Conservation (phyloP, 2,329 filamentous ascomycete genomes). For the Colletotrichum sp. region DNA sequence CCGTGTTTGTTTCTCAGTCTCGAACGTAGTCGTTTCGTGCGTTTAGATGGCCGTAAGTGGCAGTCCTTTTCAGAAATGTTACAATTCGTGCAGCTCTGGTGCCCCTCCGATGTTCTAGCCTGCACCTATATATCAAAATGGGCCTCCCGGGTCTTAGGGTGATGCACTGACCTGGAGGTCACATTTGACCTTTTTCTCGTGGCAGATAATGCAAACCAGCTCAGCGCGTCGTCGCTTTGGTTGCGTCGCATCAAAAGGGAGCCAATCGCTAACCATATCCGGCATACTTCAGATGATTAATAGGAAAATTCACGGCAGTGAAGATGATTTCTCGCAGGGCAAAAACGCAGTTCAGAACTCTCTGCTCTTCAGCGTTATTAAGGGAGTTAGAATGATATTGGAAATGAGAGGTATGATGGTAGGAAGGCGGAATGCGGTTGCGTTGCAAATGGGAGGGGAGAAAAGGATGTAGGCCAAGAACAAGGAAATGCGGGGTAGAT, state of each 20-base stretch:
- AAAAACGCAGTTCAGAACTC: neutral
- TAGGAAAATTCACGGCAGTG: neutral
- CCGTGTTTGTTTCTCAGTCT: neutral
- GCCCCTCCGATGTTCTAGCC: slow-evolving; percentile 26
- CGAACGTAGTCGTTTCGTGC: slow-evolving; percentile 25
- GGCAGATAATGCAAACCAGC: slow-evolving; percentile 33
- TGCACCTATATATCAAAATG: neutral
- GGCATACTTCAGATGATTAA: slow-evolving; percentile 26
- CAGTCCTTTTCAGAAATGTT: slow-evolving; percentile 29
- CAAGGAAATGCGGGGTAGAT: neutral
- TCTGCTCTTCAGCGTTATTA: neutral
- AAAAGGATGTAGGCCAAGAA: neutral
- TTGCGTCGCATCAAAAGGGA: slow-evolving; percentile 33
- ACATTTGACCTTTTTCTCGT: slow-evolving; percentile 40
- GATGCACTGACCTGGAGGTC: slow-evolving; percentile 30
- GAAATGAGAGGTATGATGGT: neutral
- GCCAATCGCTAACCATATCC: slow-evolving; percentile 34
- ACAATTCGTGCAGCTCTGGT: slow-evolving; percentile 32
- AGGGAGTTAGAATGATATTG: neutral
- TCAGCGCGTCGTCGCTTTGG: slow-evolving; percentile 37
- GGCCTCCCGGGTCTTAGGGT: neutral
- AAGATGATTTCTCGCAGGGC: neutral
- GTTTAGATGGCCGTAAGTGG: slow-evolving; percentile 31
- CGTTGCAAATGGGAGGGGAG: neutral
- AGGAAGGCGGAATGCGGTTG: neutral